Evolutionary conservation across 495 filamentous ascomycete species (phyloP).

Genomic region (Penicillium longicatenatum): DNA sequence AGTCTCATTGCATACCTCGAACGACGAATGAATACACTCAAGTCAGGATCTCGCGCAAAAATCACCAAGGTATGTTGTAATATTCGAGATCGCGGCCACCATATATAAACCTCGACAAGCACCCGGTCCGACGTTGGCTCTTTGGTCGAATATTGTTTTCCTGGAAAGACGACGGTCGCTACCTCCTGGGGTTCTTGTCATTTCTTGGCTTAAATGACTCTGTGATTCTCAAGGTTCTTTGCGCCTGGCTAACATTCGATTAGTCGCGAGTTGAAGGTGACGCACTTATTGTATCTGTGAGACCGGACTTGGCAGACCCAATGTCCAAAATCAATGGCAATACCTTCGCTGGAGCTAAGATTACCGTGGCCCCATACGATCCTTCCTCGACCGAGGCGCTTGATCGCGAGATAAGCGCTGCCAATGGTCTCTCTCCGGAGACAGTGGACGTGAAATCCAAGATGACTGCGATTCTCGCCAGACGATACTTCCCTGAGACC

Average conservation of each 20-base stretch:
- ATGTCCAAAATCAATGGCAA: constrained; percentile 65
- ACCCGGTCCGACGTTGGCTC: constrained; percentile 44
- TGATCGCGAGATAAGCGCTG: constrained; percentile 26
- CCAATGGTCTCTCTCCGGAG: constrained; percentile 31
- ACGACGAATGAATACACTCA: constrained; percentile 61
- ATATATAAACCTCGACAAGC: constrained; percentile 49
- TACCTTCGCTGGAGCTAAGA: constrained; percentile 61
- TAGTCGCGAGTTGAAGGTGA: constrained; percentile 74
- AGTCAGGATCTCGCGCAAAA: constrained; percentile 57
- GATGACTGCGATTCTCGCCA: constrained; percentile 61
- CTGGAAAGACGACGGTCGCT: constrained; percentile 50
- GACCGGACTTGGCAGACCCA: constrained; percentile 59
- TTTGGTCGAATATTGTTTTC: not conserved
- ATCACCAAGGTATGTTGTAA: constrained; percentile 83
- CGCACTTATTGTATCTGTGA: constrained; percentile 65
- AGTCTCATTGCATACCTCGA: constrained; percentile 78
- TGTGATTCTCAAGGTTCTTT: constrained; percentile 54
- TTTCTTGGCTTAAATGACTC: constrained; percentile 44
- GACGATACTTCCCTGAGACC: constrained; percentile 65
- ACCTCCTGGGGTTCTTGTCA: constrained; percentile 36
- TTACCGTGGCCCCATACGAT: constrained; percentile 53
- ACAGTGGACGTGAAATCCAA: constrained; percentile 48
- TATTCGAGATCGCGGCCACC: constrained; percentile 50
- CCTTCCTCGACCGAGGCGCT: constrained; percentile 23
- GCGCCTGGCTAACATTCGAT: constrained; percentile 69